These are phyloP conservation scores for Edaphochlamys debaryana DNA, from an alignment of 139 green algal genomes.

Conservation along the genomic window DNA sequence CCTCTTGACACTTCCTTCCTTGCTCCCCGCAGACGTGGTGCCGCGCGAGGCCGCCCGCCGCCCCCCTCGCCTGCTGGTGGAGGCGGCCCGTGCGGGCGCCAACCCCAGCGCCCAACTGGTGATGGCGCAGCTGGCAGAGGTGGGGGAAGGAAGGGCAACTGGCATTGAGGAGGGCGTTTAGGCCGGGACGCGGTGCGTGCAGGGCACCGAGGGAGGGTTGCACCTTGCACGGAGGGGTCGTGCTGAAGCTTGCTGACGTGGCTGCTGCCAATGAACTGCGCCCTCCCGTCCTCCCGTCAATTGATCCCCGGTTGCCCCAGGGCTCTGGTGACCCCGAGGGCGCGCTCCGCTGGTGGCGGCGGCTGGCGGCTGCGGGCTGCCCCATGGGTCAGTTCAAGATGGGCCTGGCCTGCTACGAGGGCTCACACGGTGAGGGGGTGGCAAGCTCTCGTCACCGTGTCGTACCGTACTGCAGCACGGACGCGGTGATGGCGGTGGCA, in stretches of 20 bases:
- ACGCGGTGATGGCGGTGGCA: no score
- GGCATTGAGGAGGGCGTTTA: no score
- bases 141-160: no score
- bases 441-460: no score
- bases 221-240: no score
- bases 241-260: no score
- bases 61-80: slow-evolving; percentile 1
- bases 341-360: slow-evolving; percentile 22
- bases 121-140: slow-evolving; percentile 33
- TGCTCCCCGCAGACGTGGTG: not conserved
- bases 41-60: not conserved
- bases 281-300: no score
- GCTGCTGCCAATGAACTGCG: no score
- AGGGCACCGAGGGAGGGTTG: no score
- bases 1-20: no score
- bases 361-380: slow-evolving; percentile 8
- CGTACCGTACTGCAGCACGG: no score
- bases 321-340: not conserved
- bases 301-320: not conserved
- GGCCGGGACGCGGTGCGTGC: no score
- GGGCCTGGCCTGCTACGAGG: slow-evolving; percentile 24
- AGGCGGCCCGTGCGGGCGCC: not conserved
- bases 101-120: slow-evolving; percentile 24
- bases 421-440: slow-evolving; percentile 8
- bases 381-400: slow-evolving; percentile 13